phyloP scores from a whole-genome alignment of 140 eudicot species.

The Senecio squalidus region DNA sequence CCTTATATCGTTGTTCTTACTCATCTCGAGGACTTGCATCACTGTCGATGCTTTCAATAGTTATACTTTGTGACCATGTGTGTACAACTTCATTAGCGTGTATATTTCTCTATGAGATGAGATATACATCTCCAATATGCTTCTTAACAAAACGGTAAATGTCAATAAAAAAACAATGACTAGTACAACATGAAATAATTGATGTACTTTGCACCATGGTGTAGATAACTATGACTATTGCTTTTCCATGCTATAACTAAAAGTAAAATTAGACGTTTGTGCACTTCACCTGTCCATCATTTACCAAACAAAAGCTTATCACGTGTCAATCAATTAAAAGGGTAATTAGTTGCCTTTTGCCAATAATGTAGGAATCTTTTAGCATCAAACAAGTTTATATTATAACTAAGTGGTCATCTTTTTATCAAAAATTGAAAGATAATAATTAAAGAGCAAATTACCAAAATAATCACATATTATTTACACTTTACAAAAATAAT shows the following conservation, averaged over 20 bases:
- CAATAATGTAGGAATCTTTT: neutral
- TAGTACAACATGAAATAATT: neutral
- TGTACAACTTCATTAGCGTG: too few relatives aligned
- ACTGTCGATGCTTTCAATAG: too few relatives aligned
- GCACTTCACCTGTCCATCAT: constrained; percentile 11
- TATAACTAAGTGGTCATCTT: neutral
- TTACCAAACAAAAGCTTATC: constrained; percentile 17
- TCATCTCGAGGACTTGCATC: too few relatives aligned
- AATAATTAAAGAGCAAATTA: neutral
- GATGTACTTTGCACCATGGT: neutral
- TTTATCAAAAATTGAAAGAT: neutral
- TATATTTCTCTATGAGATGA: too few relatives aligned
- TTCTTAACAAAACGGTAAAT: neutral
- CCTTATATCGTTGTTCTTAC: too few relatives aligned
- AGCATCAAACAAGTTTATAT: neutral
- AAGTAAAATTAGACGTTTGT: constrained; percentile 2
- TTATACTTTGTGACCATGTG: too few relatives aligned
- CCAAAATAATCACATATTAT: too few relatives aligned
- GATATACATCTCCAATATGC: neutral
- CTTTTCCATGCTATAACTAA: neutral
- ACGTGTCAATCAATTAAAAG: constrained; percentile 19
- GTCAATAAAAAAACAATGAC: neutral
- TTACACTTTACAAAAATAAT: too few relatives aligned
- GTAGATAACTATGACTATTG: neutral
- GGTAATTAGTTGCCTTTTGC: neutral